Evolutionary conservation across 2,329 filamentous ascomycete species (phyloP), one percentile per base, ranked within the genome.

Genomic region (Fusarium sp.): DNA sequence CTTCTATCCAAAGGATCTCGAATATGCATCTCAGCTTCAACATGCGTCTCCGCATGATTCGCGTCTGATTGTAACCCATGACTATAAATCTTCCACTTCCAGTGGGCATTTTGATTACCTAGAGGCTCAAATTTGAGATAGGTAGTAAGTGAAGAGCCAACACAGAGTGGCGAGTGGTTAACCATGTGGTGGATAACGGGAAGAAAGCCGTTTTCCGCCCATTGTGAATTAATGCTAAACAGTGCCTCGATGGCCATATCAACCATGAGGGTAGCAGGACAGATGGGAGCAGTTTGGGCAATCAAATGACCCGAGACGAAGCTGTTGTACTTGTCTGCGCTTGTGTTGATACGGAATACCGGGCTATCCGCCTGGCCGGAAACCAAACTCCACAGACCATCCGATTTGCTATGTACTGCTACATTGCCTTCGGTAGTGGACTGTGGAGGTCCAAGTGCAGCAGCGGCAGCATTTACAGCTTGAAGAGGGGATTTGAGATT

Each of bases 181-280:
- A 37, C 35, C 33, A 67, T 44, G 21, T 62, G 32, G 2, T 40
- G 23, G 8, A 67, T 23, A 6, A 37, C 28, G 9, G 64, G 64
- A 11, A 33, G 32, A 19, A 52, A n/a, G 2, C 18, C n/a, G 5
- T 10, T 28, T 18, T 35, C 15, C 23, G 8, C 21, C 49, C 49
- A 52, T 13, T 52, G 10, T 13, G 16, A 23, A 9, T 46, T 38
- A 3, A 67, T 15, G 35, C 58, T 67, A 5, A 46, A 33, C 15
- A 67, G 35, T 8, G 64, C 43, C 28, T 67, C 58, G 23, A 62
- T 62, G 10, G 52, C 64, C 8, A 67, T 57, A 25, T 58, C 58
- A 10, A 58, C 28, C 38, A 52, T 16, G 9, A 62, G 37, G 3
- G 58, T 67, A 12, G 28, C 58, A 18, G 64, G 58, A 9, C 43